Evolutionary conservation across 225 moss, liverwort and hornwort species (phyloP).

Genomic region (Bryum argenteum): DNA sequence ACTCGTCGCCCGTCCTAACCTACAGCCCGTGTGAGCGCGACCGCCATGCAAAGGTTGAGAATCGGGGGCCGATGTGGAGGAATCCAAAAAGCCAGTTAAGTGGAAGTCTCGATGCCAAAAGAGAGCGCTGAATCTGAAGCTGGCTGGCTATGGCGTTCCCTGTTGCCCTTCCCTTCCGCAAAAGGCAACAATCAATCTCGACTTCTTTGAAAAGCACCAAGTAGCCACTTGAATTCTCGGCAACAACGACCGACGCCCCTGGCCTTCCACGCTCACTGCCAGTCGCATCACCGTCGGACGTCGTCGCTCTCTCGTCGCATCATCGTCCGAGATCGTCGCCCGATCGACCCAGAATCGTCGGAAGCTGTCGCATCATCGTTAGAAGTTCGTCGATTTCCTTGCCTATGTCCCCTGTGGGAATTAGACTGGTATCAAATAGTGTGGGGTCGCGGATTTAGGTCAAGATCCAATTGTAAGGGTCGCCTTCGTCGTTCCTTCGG

Average conservation of each 20-base stretch:
- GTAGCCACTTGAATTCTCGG: conserved; percentile 40
- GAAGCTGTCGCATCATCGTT: neutral
- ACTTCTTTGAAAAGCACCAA: conserved; percentile 26
- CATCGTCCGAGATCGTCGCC: neutral
- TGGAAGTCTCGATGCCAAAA: neutral
- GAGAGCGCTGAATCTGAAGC: conserved; percentile 10
- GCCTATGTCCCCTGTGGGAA: neutral
- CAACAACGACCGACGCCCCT: conserved; percentile 17
- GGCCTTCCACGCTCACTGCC: neutral
- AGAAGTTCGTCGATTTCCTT: neutral
- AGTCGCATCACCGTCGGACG: neutral
- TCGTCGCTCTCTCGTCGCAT: neutral
- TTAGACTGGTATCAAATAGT: neutral
- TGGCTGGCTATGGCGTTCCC: conserved; percentile 17
- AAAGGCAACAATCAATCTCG: conserved; percentile 24
- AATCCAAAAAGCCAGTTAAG: conserved; percentile 2
- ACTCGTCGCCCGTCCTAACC: conserved; percentile 22
- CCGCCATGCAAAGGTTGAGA: neutral
- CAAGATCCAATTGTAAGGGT: neutral
- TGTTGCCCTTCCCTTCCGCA: conserved; percentile 1
- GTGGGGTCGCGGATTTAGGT: neutral
- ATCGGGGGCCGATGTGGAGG: conserved; percentile 8
- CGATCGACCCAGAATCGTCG: neutral
- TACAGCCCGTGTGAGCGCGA: conserved; percentile 16
- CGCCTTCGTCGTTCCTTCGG: neutral